Base-by-base conservation (phyloP, 805 yeast genomes). In the Yamadazyma scolyti region DNA sequence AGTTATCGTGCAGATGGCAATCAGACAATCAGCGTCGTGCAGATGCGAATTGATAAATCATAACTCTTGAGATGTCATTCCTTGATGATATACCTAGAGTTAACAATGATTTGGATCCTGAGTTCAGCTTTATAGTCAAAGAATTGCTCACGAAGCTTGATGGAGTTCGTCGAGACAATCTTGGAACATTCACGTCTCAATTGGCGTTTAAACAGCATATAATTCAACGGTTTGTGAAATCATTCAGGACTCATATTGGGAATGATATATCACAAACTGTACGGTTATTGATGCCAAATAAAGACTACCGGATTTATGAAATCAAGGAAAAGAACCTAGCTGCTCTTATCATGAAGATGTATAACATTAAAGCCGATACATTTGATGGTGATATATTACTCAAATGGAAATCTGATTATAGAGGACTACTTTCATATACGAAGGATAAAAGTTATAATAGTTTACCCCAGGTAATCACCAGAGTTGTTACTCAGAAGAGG, bases 281-380 rank as follows among this genome's bases (percentile, higher is more conserved):
- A 10, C 59, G 77, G 19, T 61, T 88, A 28, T 60, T 72, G 2
- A 53, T 82, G 16, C 87, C 94, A 0, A 70, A 76, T 31, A 64
- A 75, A 30, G 95, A 85, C 43, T 59, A 68, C 13, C 58, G 88
- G 24, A 55, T 69, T 24, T 85, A 78, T 51, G 68, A 75, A 40
- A 61, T 85, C 23, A 78, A 76, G 48, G 95, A 88, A 40, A 60
- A 62, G 12, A 68, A 75, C 0, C 52, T 89, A 20, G 82, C 80
- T 0, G 61, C 62, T 16, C 39, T 61, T 8, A 53, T 58, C 2
- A 56, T 72, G 26, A 63, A 72, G 39, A 67, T 80, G 24, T 61
- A 80, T 31, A 72, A 71, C 25, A 61, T 89, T 6, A 75, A 82
- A 2, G 71, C 72, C 27, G 71, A 71, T 5, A 75, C 88, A 6